phyloP scores from a whole-genome alignment of 176 grass and related monocot species.

The Triticum turgidum region DNA sequence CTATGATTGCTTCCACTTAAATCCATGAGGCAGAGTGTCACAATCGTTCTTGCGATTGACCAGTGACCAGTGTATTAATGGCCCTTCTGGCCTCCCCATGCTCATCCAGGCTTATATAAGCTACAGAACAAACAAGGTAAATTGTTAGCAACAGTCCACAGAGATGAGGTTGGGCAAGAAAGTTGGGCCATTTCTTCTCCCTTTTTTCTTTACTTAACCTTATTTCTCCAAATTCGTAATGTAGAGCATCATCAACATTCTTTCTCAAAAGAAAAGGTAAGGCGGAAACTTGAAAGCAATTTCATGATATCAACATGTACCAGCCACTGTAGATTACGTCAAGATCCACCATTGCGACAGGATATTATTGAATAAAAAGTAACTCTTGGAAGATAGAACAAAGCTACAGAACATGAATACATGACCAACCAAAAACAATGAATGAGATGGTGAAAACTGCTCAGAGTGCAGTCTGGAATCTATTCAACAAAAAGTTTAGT shows the following conservation, averaged over 20 bases:
- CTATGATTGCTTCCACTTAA: constrained; percentile 49
- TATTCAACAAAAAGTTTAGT: background rate
- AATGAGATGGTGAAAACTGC: background rate
- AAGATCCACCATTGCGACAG: constrained; percentile 47
- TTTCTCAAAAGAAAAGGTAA: background rate
- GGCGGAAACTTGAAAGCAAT: background rate
- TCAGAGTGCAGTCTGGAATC: background rate
- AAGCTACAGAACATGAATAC: background rate
- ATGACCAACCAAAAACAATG: background rate
- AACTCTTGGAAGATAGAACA: constrained; percentile 24
- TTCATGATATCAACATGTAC: constrained; percentile 29
- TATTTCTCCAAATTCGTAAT: background rate
- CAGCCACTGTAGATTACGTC: constrained; percentile 48
- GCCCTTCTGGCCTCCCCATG: constrained; percentile 37
- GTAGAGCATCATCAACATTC: background rate
- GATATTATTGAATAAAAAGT: background rate
- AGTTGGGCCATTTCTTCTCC: background rate
- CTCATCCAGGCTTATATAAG: constrained; percentile 56
- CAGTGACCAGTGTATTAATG: constrained; percentile 39
- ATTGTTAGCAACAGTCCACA: background rate
- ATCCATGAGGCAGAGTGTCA: constrained; percentile 44
- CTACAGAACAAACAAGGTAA: constrained; percentile 27
- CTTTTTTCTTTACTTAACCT: background rate
- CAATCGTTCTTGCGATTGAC: constrained; percentile 58
- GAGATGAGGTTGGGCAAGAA: background rate